Evolutionary conservation across 257 asterid genomes (phyloP), one percentile per base, ranked within the genome.

Genomic region (Rhazya stricta): DNA sequence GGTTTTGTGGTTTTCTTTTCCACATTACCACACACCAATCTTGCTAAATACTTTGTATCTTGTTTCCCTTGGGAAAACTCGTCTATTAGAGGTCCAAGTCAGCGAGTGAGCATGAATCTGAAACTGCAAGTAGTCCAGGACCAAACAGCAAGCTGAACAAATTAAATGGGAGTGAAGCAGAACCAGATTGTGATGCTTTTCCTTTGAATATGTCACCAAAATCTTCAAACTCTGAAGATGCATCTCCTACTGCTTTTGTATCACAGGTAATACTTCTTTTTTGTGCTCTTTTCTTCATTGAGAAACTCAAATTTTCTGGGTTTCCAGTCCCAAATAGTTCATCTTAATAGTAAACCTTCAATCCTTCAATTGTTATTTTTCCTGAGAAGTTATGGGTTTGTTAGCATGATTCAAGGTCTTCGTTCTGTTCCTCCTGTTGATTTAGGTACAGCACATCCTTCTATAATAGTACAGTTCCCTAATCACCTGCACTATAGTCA

Each of bases 81-180:
- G 60, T 78, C 77, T 69, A 74, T 78, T 83, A 92, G 97, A 85
- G 90, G 75, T 97, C 86, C 78, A 94, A 94, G 83, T 84, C 92
- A 30, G 85, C 79, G 32, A 86, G 87, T 60, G 96, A 87, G 66
- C 81, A 78, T 74, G 96, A 86, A 61, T 41, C 76, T 69, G 93
- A 86, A 48, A 79, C 71, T 56, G 77, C 77, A 43, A 84, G 73
- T 2, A 86, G 81, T 71, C 80, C 87, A 10, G n/a, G n/a, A n/a
- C n/a, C n/a, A n/a, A n/a, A n/a, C n/a, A n/a, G n/a, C n/a, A n/a
- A n/a, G n/a, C 78, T 77, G 69, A 88, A 66, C 75, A 82, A 84
- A 80, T 75, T 89, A 86, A 83, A 85, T 75, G 90, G 88, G 75
- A 80, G 70, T 32, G 96, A 85, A 71, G 76, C 91, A 61, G 78